Conservation (phyloP, 306 rosid genomes). For the Lotus japonicus region DNA sequence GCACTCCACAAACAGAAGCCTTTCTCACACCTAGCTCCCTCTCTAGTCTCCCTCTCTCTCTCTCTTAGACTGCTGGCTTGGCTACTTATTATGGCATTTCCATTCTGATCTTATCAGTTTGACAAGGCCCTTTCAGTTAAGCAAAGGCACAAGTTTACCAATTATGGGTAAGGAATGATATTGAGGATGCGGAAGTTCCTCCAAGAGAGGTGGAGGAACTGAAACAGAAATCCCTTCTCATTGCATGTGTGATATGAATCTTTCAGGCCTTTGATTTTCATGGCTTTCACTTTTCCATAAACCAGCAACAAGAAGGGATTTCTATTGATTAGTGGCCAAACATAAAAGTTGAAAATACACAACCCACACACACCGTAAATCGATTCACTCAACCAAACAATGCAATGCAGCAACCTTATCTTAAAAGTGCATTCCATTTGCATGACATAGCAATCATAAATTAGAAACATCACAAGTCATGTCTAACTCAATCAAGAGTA, state of each 20-base stretch:
- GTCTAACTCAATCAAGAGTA: too few species aligned
- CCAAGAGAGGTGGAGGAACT: slow-evolving; percentile 13
- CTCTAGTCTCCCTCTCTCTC: too few species aligned
- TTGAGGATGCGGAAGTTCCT: slow-evolving; percentile 41
- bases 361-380: too few species aligned
- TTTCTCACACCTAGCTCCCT: too few species aligned
- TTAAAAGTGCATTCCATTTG: slow-evolving; percentile 16
- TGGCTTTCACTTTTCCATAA: slow-evolving; percentile 40
- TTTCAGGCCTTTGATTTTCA: too few species aligned
- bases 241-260: too few species aligned
- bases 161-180: slow-evolving; percentile 72
- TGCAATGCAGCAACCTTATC: slow-evolving; percentile 21
- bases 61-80: background rate
- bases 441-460: too few species aligned
- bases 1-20: too few species aligned
- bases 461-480: too few species aligned
- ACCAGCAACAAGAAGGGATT: slow-evolving; percentile 44
- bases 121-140: background rate
- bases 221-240: slow-evolving; percentile 40
- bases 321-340: slow-evolving; percentile 23
- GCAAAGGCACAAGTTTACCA: background rate
- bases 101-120: slow-evolving; percentile 26
- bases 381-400: slow-evolving; percentile 9
- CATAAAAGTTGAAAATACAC: slow-evolving; percentile 16
- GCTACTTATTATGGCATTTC: slow-evolving; percentile 32